phyloP scores from a whole-genome alignment of 345 rosid genomes.

The Moricandia moricandioides region DNA sequence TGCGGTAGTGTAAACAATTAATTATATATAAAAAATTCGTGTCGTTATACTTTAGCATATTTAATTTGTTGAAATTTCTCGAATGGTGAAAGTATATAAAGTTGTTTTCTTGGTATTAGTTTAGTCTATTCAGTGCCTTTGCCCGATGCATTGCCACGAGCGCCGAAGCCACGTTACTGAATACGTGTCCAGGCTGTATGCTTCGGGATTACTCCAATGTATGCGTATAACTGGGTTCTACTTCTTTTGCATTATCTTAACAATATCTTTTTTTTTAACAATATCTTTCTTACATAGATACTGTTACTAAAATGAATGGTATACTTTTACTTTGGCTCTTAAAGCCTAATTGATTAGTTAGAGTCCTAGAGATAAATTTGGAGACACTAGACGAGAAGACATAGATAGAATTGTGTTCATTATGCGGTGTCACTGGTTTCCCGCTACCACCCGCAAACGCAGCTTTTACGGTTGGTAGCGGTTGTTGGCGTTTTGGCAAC shows the following conservation, averaged over 20 bases:
- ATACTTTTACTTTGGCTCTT: not conserved
- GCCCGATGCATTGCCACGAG: conserved; percentile 18
- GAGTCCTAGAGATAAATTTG: not conserved
- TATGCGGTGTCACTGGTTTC: no score
- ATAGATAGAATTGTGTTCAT: not conserved
- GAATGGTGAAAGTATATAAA: conserved; percentile 20
- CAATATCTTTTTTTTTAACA: not conserved
- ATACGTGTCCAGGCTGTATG: conserved; percentile 1
- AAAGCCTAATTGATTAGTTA: no score
- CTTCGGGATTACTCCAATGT: conserved; percentile 12
- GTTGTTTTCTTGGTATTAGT: conserved; percentile 21
- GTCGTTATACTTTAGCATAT: not conserved
- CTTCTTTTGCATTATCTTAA: not conserved
- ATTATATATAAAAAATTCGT: not conserved
- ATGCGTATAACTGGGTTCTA: not conserved
- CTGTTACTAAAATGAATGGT: not conserved
- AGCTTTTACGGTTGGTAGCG: no score
- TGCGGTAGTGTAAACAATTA: no score
- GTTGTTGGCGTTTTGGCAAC: no score
- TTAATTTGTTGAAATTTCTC: not conserved
- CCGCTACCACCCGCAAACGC: no score
- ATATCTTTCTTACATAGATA: not conserved
- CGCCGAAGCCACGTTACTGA: conserved; percentile 23
- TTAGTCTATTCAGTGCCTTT: not conserved
- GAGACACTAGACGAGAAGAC: not conserved